Percentiles rank a stretch among this genome's conserved stretches.
Evolutionary conservation across 2,329 filamentous ascomycete species (phyloP).

Genomic region (Endoconidiophora polonica): DNA sequence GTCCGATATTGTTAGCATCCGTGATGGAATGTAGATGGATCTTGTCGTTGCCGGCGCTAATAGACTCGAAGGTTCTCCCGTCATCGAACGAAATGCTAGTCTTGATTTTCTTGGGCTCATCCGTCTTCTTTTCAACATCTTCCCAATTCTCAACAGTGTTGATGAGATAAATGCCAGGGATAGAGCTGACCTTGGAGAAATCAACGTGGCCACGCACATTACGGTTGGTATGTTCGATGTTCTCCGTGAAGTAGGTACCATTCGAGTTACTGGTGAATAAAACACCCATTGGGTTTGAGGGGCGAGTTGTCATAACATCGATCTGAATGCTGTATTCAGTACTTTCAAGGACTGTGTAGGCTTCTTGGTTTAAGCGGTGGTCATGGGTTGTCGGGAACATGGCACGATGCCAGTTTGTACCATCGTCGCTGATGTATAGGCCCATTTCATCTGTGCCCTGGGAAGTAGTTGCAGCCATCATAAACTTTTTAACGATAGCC

Average conservation of each 20-base stretch:
- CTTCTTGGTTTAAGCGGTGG: slow-evolving; percentile 52
- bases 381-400: slow-evolving; percentile 72
- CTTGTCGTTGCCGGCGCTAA: slow-evolving; percentile 49
- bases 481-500: slow-evolving; percentile 68
- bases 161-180: slow-evolving; percentile 82
- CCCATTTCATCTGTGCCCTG: slow-evolving; percentile 76
- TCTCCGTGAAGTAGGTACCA: slow-evolving; percentile 87
- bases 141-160: slow-evolving; percentile 81
- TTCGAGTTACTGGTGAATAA: slow-evolving; percentile 95
- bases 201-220: slow-evolving; percentile 63
- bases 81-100: slow-evolving; percentile 91
- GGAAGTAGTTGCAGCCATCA: slow-evolving; percentile 69
- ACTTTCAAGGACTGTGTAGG: slow-evolving; percentile 86
- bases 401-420: slow-evolving; percentile 74
- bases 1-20: slow-evolving; percentile 62
- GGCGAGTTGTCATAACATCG: slow-evolving; percentile 61
- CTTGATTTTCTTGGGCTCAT: slow-evolving; percentile 47
- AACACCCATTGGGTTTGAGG: slow-evolving; percentile 59
- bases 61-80: slow-evolving; percentile 62
- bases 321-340: slow-evolving; percentile 97
- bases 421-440: slow-evolving; percentile 75
- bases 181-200: slow-evolving; percentile 82
- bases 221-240: slow-evolving; percentile 83
- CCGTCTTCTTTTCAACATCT: slow-evolving; percentile 42
- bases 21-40: slow-evolving; percentile 91